These are phyloP conservation scores for Acanthamoeba castellanii DNA, from an alignment of 208 protist species.

Conservation along the genomic window DNA sequence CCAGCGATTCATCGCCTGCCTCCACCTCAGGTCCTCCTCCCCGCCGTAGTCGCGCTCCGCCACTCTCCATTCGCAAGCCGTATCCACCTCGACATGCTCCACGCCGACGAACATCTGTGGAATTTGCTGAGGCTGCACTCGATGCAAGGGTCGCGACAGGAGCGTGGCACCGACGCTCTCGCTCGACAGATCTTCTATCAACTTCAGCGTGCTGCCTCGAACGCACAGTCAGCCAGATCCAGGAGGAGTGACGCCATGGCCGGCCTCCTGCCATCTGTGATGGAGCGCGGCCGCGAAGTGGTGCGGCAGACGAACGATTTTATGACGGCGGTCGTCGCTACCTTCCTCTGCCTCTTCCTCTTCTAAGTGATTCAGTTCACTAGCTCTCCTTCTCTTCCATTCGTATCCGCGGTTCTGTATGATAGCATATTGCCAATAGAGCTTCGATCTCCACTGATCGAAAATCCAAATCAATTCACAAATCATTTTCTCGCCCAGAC, in stretches of 20 bases:
- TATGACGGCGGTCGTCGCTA: background rate
- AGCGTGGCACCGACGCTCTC: background rate
- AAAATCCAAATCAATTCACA: no score
- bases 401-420: no score
- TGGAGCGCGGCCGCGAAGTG: background rate
- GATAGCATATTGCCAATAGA: no score
- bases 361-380: background rate
- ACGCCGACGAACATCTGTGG: background rate
- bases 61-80: background rate
- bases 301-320: background rate
- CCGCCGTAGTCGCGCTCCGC: background rate
- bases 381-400: no score
- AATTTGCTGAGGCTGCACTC: no score
- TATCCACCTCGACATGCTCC: background rate
- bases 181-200: background rate
- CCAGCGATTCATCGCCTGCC: background rate
- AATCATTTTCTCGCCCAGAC: no score
- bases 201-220: background rate
- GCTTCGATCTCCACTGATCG: no score
- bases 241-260: background rate
- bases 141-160: background rate
- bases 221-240: background rate
- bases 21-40: background rate
- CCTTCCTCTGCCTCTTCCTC: slow-evolving; percentile 32
- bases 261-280: background rate